phyloP scores from a whole-genome alignment of 768 basidiomycete species.

The Boletellus sp. region DNA sequence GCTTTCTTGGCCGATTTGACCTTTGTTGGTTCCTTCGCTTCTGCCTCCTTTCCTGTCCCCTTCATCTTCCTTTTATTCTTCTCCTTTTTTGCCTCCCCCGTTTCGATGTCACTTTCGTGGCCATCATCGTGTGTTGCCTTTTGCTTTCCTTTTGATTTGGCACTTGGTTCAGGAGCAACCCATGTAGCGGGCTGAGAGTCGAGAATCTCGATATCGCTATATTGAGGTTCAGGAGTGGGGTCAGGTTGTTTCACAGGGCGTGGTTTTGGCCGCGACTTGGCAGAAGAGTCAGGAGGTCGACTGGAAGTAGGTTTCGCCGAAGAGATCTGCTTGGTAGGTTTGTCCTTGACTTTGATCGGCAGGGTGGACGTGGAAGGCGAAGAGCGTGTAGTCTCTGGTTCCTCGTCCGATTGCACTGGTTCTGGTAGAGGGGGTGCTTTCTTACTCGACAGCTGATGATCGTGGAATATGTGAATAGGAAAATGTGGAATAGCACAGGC shows the following conservation, averaged over 20 bases:
- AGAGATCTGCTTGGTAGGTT: slow-evolving; percentile 10
- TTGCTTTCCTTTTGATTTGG: slow-evolving; percentile 39
- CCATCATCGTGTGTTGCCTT: slow-evolving; percentile 27
- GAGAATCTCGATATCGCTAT: slow-evolving; percentile 33
- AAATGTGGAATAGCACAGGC: slow-evolving; percentile 15
- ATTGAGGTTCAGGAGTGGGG: slow-evolving; percentile 17
- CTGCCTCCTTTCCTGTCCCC: slow-evolving; percentile 16
- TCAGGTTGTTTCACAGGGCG: slow-evolving; percentile 14
- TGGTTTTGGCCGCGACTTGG: slow-evolving; percentile 25
- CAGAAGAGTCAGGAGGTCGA: slow-evolving; percentile 13
- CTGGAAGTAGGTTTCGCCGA: slow-evolving; percentile 18
- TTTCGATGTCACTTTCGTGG: slow-evolving; percentile 12
- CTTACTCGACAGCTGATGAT: slow-evolving; percentile 12
- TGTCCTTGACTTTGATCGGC: slow-evolving; percentile 15
- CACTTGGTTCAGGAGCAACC: slow-evolving; percentile 20
- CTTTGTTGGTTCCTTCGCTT: slow-evolving; percentile 30
- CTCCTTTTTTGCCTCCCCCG: slow-evolving; percentile 28
- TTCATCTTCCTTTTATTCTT: slow-evolving; percentile 22
- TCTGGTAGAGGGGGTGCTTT: slow-evolving; percentile 5
- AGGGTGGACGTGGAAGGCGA: slow-evolving; percentile 15
- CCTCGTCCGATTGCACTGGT: slow-evolving; percentile 20
- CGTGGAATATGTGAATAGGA: background rate
- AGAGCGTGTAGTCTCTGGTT: slow-evolving; percentile 16
- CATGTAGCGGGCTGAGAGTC: slow-evolving; percentile 8
- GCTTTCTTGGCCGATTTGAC: slow-evolving; percentile 22